Evolutionary conservation across 306 rosid species (phyloP).

Genomic region (Lathyrus sativus): DNA sequence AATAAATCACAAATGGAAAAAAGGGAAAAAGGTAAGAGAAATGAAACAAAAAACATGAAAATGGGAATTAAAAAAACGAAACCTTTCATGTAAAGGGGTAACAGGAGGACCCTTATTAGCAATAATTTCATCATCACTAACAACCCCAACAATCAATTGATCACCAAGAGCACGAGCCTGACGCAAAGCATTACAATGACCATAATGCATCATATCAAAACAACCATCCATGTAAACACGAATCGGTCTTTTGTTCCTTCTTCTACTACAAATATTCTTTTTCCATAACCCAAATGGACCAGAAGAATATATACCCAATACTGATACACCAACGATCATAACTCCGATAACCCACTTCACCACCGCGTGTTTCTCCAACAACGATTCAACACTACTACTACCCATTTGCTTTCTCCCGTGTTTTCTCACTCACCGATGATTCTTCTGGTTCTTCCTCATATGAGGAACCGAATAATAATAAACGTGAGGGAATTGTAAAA

Average conservation of each 20-base stretch:
- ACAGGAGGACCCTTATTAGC: slow-evolving; percentile 99
- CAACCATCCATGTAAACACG: slow-evolving; percentile 99
- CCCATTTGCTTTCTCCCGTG: slow-evolving; percentile 37
- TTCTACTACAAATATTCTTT: slow-evolving; percentile 35
- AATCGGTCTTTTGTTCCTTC: slow-evolving; percentile 62
- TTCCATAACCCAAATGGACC: slow-evolving; percentile 43
- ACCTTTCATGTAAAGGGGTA: slow-evolving; percentile 78
- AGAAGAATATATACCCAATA: slow-evolving; percentile 40
- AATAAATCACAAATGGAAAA: too few relatives aligned
- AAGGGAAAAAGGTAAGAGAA: too few relatives aligned
- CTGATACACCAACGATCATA: slow-evolving; percentile 57
- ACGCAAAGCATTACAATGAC: slow-evolving; percentile 97
- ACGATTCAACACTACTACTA: slow-evolving; percentile 35
- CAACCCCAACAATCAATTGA: slow-evolving; percentile 88
- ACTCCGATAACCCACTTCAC: slow-evolving; percentile 69
- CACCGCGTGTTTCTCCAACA: slow-evolving; percentile 40
- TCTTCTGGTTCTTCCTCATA: slow-evolving; percentile 32
- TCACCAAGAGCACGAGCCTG: slow-evolving; percentile 99
- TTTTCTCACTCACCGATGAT: slow-evolving; percentile 15
- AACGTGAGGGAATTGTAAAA: neutral
- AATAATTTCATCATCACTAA: slow-evolving; percentile 86
- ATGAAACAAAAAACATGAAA: neutral
- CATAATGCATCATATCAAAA: slow-evolving; percentile 99
- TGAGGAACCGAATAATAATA: neutral
- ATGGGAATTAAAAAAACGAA: slow-evolving; percentile 12